Evolutionary conservation across 1,139 yeast species (phyloP).

Genomic region (Diutina ranongensis): DNA sequence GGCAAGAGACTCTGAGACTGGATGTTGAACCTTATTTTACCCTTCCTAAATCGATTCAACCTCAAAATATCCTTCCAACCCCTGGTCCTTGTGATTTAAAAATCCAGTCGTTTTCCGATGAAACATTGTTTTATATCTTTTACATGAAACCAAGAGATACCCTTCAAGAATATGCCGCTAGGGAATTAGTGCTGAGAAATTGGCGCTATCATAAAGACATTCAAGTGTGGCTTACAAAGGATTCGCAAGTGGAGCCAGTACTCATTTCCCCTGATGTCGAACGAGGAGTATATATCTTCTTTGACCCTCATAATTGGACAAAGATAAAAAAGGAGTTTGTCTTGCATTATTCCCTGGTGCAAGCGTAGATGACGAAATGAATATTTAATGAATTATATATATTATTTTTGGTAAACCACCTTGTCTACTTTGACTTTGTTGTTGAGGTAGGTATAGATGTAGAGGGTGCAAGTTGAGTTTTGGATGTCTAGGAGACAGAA

Average conservation of each 20-base stretch:
- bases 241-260: slow-evolving; percentile 80
- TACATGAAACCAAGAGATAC: slow-evolving; percentile 91
- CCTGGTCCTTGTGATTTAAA: slow-evolving; percentile 47
- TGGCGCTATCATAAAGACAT: slow-evolving; percentile 97
- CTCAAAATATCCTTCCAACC: slow-evolving; percentile 23
- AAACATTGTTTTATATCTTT: slow-evolving; percentile 85
- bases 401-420: slow-evolving; percentile 50
- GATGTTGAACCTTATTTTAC: slow-evolving; percentile 80
- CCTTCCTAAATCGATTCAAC: slow-evolving; percentile 47
- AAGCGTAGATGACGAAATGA: slow-evolving; percentile 17
- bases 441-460: slow-evolving; percentile 70
- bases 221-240: slow-evolving; percentile 95
- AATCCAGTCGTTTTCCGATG: slow-evolving; percentile 73
- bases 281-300: slow-evolving; percentile 90
- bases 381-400: neutral
- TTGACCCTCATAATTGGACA: slow-evolving; percentile 95
- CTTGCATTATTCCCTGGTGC: slow-evolving; percentile 48
- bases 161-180: slow-evolving; percentile 86
- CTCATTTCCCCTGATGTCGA: slow-evolving; percentile 80
- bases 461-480: slow-evolving; percentile 65
- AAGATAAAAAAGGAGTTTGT: slow-evolving; percentile 79
- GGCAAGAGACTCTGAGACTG: slow-evolving; percentile 85
- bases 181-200: slow-evolving; percentile 78
- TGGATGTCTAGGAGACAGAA: slow-evolving; percentile 82
- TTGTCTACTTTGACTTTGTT: slow-evolving; percentile 90